Percentiles rank a stretch among this genome's conserved stretches.
Evolutionary conservation across 2,329 filamentous ascomycete species (phyloP).

Genomic region (Fusarium newnesense): DNA sequence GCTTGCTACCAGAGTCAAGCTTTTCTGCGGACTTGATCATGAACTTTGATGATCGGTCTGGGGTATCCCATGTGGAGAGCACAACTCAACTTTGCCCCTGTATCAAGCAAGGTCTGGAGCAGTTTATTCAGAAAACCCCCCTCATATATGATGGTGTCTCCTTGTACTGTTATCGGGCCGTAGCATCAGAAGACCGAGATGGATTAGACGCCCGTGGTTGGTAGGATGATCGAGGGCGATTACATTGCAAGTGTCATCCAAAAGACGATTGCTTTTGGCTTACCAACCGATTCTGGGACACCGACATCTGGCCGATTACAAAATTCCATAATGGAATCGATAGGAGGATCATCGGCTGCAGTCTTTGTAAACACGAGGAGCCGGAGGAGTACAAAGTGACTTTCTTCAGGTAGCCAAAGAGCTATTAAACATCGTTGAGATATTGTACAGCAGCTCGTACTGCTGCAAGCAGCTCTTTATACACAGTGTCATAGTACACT

Average conservation of each 20-base stretch:
- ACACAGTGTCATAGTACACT: neutral
- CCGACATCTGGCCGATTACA: too few species aligned
- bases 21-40: too few species aligned
- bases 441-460: neutral
- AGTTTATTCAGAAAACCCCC: neutral
- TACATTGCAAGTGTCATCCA: too few species aligned
- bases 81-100: neutral
- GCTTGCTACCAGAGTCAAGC: too few species aligned
- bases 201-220: neutral
- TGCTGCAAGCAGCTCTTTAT: neutral
- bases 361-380: too few species aligned
- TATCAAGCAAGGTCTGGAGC: neutral
- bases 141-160: neutral
- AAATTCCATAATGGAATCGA: too few species aligned
- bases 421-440: neutral
- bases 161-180: neutral
- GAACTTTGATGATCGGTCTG: too few species aligned
- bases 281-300: too few species aligned
- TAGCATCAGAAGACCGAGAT: too few species aligned
- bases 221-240: neutral
- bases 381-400: too few species aligned
- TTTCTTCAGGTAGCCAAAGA: neutral
- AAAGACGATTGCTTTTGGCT: too few species aligned
- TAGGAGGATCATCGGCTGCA: neutral
- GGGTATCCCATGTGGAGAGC: too few species aligned